These are phyloP conservation scores for Hypoxylon sp. DNA, from an alignment of 2,329 filamentous ascomycete species.

Conservation along the genomic window DNA sequence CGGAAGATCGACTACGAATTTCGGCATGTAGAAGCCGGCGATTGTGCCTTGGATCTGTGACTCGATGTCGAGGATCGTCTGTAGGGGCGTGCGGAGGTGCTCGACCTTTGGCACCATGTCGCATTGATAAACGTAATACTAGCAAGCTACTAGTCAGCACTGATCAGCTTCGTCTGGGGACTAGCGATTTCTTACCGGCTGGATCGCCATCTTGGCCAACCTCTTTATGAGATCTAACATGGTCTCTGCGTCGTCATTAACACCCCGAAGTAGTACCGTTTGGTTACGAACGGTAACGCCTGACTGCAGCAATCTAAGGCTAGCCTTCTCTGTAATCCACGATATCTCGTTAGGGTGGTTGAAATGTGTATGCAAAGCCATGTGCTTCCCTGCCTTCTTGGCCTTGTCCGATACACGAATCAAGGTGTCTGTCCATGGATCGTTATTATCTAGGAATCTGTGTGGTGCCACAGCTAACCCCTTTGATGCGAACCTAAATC, in stretches of 20 bases:
- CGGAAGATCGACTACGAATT: slow-evolving; percentile 70
- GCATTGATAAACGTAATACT: slow-evolving; percentile 73
- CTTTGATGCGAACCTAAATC: slow-evolving; percentile 69
- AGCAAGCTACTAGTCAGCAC: slow-evolving; percentile 17
- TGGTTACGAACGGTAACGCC: slow-evolving; percentile 68
- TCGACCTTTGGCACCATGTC: slow-evolving; percentile 69
- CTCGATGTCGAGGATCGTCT: slow-evolving; percentile 66
- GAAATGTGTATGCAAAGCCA: slow-evolving; percentile 72
- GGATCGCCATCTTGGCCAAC: slow-evolving; percentile 64
- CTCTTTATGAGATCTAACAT: slow-evolving; percentile 63
- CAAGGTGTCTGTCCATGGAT: slow-evolving; percentile 63
- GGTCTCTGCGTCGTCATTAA: slow-evolving; percentile 64
- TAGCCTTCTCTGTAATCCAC: slow-evolving; percentile 64
- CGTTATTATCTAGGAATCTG: slow-evolving; percentile 60
- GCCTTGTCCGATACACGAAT: slow-evolving; percentile 61
- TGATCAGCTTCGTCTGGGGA: neutral
- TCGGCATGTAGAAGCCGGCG: slow-evolving; percentile 69
- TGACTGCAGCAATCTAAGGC: slow-evolving; percentile 58
- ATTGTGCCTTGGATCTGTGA: slow-evolving; percentile 65
- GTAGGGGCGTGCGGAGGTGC: slow-evolving; percentile 68
- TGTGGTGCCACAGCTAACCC: slow-evolving; percentile 67
- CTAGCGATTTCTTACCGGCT: slow-evolving; percentile 55
- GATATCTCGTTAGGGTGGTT: slow-evolving; percentile 70
- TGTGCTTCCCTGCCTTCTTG: slow-evolving; percentile 62
- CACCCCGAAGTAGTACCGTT: slow-evolving; percentile 64